Evolutionary conservation across 106 monocot species (phyloP), one percentile per base, ranked within the genome.

Genomic region (Hemerocallis citrina): DNA sequence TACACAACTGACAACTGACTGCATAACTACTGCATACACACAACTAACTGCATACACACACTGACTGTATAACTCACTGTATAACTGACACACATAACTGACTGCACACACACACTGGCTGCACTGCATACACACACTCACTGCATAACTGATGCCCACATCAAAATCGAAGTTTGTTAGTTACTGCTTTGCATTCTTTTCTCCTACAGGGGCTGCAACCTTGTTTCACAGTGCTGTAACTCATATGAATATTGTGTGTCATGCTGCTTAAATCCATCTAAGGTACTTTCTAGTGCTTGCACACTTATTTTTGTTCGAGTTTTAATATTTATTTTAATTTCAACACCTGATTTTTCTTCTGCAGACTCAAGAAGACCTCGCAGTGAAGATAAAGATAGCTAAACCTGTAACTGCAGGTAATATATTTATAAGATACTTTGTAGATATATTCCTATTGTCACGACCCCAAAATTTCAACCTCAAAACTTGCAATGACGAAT

Each of bases 181-280:
- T 37, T 39, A 0, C 16, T 33, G 73, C 31, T 73, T 66, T 34
- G 27, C 0, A 45, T 58, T 65, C 1, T 48, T 17, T 75, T 55
- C 25, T 57, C 6, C 73, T n/a, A n/a, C n/a, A 94, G 95, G 70
- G 95, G 95, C 5, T 96, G 95, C 77, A 87, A 96, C 66, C 71
- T 96, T 64, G 68, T 62, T 45, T 86, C 81, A 19, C 62, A 81
- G 37, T 96, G 96, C 66, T 96, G 96, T 51, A 79, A 84, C 66
- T 91, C 96, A 24, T 96, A 96, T 59, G 90, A 96, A 66, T 91
- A 79, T 72, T 96, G 96, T 73, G 87, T 96, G 11, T 96, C 96
- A 36, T 96, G 96, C 76, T 96, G 91, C 74, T 84, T 96, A 45
- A 70, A 81, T 85, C 96, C 96, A 54, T 73, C 77, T 21, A 66